Evolutionary conservation across 306 rosid genomes (phyloP).

Genomic region (Quercus mongolica): DNA sequence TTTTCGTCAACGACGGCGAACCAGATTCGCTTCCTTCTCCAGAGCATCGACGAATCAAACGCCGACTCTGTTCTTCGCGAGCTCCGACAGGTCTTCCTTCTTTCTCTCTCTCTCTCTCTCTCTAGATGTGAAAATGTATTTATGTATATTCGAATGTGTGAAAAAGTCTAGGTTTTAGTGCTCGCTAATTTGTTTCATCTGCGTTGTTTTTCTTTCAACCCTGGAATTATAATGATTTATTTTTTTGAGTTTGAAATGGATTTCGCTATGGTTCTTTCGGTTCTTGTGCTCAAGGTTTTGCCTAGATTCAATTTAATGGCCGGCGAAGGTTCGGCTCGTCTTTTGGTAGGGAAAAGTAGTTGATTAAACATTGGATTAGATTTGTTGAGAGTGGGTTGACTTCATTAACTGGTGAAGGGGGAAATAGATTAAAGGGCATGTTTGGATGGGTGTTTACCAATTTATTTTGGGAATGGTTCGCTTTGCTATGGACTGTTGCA

Average conservation of each 20-base stretch:
- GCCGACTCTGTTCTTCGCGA: slow-evolving; percentile 66
- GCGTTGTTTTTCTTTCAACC: not conserved
- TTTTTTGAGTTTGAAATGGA: too few relatives aligned
- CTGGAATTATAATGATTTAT: not conserved
- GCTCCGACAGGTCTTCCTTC: slow-evolving; percentile 59
- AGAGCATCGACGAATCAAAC: slow-evolving; percentile 64
- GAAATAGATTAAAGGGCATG: not conserved
- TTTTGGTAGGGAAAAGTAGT: too few relatives aligned
- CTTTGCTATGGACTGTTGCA: too few relatives aligned
- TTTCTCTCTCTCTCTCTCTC: not conserved
- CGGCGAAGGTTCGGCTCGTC: too few relatives aligned
- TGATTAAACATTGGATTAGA: not conserved
- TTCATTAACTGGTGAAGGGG: not conserved
- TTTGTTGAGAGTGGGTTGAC: not conserved
- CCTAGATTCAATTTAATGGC: not conserved
- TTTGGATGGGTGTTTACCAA: not conserved
- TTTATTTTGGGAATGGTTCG: not conserved
- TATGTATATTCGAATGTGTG: not conserved
- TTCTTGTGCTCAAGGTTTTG: not conserved
- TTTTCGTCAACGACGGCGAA: slow-evolving; percentile 57
- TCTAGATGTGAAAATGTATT: not conserved
- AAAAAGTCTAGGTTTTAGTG: not conserved
- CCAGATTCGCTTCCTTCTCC: slow-evolving; percentile 89
- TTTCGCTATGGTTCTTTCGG: not conserved
- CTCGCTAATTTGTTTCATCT: not conserved